phyloP scores from a whole-genome alignment of 768 basidiomycete genomes.

The Boletus subcaerulescens region DNA sequence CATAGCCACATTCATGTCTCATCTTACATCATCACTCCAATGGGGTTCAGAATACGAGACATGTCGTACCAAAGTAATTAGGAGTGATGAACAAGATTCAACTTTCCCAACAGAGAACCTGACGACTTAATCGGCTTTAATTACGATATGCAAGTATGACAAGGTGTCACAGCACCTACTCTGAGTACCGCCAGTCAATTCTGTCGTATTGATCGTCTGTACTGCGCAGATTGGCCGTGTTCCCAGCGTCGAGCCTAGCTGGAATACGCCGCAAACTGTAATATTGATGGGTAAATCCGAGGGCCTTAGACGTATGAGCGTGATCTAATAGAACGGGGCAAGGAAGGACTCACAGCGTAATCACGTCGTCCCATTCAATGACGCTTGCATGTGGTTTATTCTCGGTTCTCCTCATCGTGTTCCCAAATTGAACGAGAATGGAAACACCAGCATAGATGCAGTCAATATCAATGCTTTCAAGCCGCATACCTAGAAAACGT shows the following conservation, averaged over 20 bases:
- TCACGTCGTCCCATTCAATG: not conserved
- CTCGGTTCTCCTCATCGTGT: not conserved
- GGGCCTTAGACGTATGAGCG: not conserved
- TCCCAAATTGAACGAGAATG: not conserved
- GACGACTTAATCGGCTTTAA: not conserved
- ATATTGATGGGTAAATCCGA: not conserved
- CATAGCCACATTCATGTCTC: not conserved
- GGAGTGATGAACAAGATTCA: not conserved
- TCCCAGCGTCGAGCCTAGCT: not conserved
- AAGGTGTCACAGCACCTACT: not conserved
- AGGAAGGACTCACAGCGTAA: not conserved
- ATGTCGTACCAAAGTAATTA: not conserved
- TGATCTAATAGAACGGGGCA: not conserved
- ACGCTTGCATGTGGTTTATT: not conserved
- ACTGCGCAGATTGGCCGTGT: not conserved
- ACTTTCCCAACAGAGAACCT: not conserved
- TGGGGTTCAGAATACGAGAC: not conserved
- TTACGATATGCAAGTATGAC: not conserved
- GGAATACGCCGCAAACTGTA: too few species aligned
- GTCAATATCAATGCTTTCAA: not conserved
- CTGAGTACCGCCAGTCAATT: not conserved
- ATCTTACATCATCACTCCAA: not conserved
- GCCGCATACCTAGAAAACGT: not conserved
- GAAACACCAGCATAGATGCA: not conserved
- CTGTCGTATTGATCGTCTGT: not conserved